Evolutionary conservation across 331 rosid genomes (phyloP), one percentile per base, ranked within the genome.

Genomic region (Rhamnella rubrinervis): DNA sequence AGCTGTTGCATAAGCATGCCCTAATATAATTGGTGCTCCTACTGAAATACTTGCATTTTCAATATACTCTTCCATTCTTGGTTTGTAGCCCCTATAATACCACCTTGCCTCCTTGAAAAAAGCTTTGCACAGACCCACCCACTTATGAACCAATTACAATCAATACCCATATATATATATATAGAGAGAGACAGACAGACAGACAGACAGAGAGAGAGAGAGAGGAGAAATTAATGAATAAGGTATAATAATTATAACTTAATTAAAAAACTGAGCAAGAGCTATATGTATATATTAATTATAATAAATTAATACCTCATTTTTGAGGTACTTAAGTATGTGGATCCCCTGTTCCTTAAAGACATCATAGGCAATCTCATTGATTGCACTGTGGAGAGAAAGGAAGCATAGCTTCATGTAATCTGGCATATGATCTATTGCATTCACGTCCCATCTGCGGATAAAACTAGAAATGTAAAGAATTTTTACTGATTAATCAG

Each of bases 91-190:
- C 7, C 6, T 61, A n/a, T 71, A 2, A 0, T 52, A 61, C 77
- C 82, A 83, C 23, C 56, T 73, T 52, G 85, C 79, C 57, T 81
- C 85, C 56, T 55, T 1, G 4, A 74, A 28, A 39, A 20, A 61
- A n/a, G 71, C 8, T 56, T 59, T 81, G 7, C 75, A 70, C 10
- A 65, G 0, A 66, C 44, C 66, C 26, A 38, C 5, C 82, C 77
- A 66, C 78, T 77, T 28, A 41, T 38, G 18, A 19, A 19, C 66
- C n/a, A n/a, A n/a, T n/a, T n/a, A n/a, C n/a, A n/a, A n/a, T n/a
- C n/a, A n/a, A n/a, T n/a, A n/a, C n/a, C n/a, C n/a, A n/a, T n/a
- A n/a, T n/a, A n/a, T n/a, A n/a, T n/a, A n/a, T n/a, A n/a, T n/a
- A n/a, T n/a, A n/a, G n/a, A n/a, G n/a, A n/a, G n/a, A n/a, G n/a